Conservation (phyloP, 768 basidiomycete species). For the Termitomyces sp. region DNA sequence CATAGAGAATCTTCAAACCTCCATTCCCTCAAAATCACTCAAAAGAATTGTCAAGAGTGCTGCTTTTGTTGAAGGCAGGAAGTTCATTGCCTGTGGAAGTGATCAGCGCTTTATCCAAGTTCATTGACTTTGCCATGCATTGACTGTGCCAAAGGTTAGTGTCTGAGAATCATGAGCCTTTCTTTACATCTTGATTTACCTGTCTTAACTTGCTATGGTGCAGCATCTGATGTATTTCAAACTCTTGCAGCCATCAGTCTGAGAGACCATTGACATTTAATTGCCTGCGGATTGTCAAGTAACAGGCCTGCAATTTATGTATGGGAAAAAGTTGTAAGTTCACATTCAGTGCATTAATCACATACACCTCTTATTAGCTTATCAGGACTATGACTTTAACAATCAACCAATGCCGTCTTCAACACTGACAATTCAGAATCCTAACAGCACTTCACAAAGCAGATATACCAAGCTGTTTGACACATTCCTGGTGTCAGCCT, state of each 20-base stretch:
- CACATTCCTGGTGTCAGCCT: neutral
- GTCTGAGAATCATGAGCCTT: neutral
- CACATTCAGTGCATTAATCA: neutral
- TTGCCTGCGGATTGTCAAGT: neutral
- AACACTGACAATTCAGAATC: neutral
- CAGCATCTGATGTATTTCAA: neutral
- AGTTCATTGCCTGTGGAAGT: slow-evolving; percentile 3
- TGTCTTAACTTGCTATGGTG: neutral
- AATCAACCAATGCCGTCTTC: neutral
- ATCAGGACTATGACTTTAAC: neutral
- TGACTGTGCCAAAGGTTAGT: neutral
- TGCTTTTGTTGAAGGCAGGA: slow-evolving; percentile 4
- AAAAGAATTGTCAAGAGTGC: slow-evolving; percentile 2
- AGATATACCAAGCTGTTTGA: neutral
- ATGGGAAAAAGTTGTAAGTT: slow-evolving; percentile 2
- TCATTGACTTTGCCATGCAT: slow-evolving; percentile 3
- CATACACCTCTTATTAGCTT: neutral
- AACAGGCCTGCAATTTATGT: neutral
- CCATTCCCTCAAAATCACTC: neutral
- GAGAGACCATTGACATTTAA: neutral
- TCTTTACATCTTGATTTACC: neutral
- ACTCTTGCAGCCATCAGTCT: neutral
- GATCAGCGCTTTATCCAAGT: slow-evolving; percentile 1
- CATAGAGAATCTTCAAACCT: neutral
- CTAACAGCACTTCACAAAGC: neutral